Conservation (phyloP, 148 eudicot species). For the Talinum fruticosum region DNA sequence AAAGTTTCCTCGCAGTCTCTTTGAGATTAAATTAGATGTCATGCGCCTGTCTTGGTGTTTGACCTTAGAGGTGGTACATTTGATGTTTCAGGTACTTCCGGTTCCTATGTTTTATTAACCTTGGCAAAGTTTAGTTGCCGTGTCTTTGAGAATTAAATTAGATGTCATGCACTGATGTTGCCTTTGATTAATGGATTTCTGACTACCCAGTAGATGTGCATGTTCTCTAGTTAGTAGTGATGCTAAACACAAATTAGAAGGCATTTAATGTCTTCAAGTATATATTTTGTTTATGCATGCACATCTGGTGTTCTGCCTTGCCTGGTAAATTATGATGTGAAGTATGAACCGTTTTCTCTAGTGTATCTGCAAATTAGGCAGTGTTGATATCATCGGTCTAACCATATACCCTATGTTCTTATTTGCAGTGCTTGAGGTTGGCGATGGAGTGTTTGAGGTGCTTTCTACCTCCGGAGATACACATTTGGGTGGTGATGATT, state of each 20-base stretch:
- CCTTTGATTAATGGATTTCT: no score
- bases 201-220: neutral
- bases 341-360: neutral
- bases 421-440: constrained; percentile 85
- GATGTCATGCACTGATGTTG: no score
- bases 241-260: neutral
- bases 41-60: constrained; percentile 36
- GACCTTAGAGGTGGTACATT: constrained; percentile 99
- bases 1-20: neutral
- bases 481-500: constrained; percentile 98
- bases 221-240: neutral
- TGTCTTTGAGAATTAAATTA: neutral
- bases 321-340: neutral
- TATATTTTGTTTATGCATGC: no score
- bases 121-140: neutral
- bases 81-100: constrained; percentile 86
- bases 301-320: no score
- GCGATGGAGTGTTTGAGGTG: constrained; percentile 99
- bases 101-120: neutral
- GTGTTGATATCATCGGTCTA: neutral
- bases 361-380: neutral
- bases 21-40: neutral
- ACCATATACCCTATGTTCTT: neutral
- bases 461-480: constrained; percentile 98
- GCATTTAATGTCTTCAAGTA: neutral